Evolutionary conservation across 345 rosid genomes (phyloP).

Genomic region (Populus nigra): DNA sequence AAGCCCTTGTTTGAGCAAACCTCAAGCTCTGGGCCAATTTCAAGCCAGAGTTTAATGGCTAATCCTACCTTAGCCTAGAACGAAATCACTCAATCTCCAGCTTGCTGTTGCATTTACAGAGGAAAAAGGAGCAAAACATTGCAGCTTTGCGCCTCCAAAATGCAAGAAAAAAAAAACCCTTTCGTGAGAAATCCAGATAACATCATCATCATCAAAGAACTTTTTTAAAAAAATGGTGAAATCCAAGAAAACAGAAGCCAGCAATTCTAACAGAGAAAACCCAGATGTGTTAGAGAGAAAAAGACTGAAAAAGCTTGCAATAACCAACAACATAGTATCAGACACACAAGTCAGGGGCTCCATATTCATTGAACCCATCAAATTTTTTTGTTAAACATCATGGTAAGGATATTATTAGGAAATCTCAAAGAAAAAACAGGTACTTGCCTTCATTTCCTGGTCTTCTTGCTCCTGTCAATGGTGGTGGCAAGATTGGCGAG

Average conservation of each 20-base stretch:
- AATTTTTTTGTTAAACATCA: slow-evolving; percentile 68
- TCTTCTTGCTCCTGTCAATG: slow-evolving; percentile 51
- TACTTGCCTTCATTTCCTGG: slow-evolving; percentile 78
- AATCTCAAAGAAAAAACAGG: slow-evolving; percentile 74
- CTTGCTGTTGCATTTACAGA: background rate
- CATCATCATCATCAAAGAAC: background rate
- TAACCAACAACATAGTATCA: slow-evolving; percentile 46
- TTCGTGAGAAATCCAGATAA: background rate
- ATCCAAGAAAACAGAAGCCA: slow-evolving; percentile 1
- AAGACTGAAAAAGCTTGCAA: slow-evolving; percentile 52
- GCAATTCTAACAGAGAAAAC: slow-evolving; percentile 16
- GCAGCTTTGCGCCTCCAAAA: background rate
- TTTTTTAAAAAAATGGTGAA: slow-evolving; percentile 23
- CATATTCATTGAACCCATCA: slow-evolving; percentile 41
- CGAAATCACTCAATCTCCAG: background rate
- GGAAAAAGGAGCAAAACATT: background rate
- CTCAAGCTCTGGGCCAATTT: background rate
- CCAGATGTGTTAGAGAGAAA: slow-evolving; percentile 45
- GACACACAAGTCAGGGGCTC: slow-evolving; percentile 39
- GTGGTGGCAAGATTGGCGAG: slow-evolving; percentile 79
- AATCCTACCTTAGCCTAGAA: background rate
- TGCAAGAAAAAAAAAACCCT: background rate
- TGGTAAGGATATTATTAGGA: slow-evolving; percentile 71
- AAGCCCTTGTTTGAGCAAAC: background rate
- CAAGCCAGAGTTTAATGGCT: background rate